Conservation (phyloP, 306 rosid species). For the Rosa persica region DNA sequence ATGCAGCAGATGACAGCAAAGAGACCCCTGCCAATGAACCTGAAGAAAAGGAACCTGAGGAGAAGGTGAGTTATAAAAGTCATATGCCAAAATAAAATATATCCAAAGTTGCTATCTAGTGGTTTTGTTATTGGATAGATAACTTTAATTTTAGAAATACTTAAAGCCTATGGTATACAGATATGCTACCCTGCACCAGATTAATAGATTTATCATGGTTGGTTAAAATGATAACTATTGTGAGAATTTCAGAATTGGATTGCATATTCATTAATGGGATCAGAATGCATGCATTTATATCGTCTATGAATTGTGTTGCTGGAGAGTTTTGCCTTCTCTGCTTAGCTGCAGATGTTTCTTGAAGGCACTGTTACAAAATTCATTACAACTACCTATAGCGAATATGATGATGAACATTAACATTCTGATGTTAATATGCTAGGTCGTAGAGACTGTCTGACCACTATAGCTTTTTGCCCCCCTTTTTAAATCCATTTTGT, state of each 20-base stretch:
- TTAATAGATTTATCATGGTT: background rate
- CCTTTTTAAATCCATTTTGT: background rate
- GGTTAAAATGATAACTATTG: background rate
- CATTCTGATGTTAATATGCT: background rate
- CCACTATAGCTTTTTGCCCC: background rate
- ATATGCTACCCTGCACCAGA: background rate
- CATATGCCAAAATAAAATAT: background rate
- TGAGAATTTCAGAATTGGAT: background rate
- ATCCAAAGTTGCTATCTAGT: background rate
- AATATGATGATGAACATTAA: background rate
- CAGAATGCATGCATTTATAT: background rate
- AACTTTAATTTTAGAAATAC: background rate
- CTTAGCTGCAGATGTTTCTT: background rate
- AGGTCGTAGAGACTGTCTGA: background rate
- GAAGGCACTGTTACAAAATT: background rate
- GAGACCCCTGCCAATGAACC: slow-evolving; percentile 54
- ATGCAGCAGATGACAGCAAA: slow-evolving; percentile 47
- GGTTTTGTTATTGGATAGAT: background rate
- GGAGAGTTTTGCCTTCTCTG: background rate
- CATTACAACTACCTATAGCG: background rate
- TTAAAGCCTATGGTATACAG: background rate
- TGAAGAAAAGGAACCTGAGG: slow-evolving; percentile 85
- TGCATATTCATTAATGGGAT: background rate
- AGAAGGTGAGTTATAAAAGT: slow-evolving; percentile 48
- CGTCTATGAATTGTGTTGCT: background rate